A percentile compares a stretch with the other conserved stretches of the same genome.
phyloP scores from a whole-genome alignment of 495 filamentous ascomycete species.

The Aspergillus homomorphus region DNA sequence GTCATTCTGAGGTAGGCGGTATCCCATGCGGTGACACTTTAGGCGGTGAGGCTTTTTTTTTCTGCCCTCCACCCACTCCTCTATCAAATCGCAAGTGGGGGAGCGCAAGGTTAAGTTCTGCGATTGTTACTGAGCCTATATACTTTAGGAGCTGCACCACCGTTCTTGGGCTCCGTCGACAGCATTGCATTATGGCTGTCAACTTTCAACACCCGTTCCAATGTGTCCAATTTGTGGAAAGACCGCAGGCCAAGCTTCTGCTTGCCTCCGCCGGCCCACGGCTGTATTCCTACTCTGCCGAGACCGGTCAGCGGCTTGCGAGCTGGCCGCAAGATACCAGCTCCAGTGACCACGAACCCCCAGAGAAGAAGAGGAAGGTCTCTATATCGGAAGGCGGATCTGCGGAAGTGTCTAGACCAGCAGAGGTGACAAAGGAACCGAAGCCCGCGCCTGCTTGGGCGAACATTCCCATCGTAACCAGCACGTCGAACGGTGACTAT shows the following conservation, averaged over 20 bases:
- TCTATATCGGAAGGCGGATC: slow-evolving; percentile 28
- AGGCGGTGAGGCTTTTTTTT: neutral
- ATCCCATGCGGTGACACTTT: neutral
- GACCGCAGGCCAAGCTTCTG: slow-evolving; percentile 37
- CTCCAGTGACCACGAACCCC: slow-evolving; percentile 34
- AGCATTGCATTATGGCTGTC: slow-evolving; percentile 20
- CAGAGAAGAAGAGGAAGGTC: slow-evolving; percentile 52
- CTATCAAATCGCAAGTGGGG: neutral
- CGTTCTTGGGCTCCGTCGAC: neutral
- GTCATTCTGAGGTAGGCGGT: neutral
- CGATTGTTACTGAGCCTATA: neutral
- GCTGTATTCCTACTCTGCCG: slow-evolving; percentile 49
- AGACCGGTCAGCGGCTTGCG: slow-evolving; percentile 41
- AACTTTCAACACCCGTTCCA: slow-evolving; percentile 52
- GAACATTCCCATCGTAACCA: slow-evolving; percentile 55
- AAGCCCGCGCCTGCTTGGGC: slow-evolving; percentile 33
- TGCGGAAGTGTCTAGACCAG: slow-evolving; percentile 19
- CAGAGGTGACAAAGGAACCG: slow-evolving; percentile 19
- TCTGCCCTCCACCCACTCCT: neutral
- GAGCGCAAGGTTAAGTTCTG: neutral
- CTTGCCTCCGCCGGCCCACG: slow-evolving; percentile 55
- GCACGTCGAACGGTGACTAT: slow-evolving; percentile 59
- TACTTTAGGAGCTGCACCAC: neutral
- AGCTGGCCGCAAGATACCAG: slow-evolving; percentile 49
- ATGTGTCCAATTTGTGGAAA: slow-evolving; percentile 46